Conservation (phyloP, 495 filamentous ascomycete genomes). For the Astrothelium subdiscretum region DNA sequence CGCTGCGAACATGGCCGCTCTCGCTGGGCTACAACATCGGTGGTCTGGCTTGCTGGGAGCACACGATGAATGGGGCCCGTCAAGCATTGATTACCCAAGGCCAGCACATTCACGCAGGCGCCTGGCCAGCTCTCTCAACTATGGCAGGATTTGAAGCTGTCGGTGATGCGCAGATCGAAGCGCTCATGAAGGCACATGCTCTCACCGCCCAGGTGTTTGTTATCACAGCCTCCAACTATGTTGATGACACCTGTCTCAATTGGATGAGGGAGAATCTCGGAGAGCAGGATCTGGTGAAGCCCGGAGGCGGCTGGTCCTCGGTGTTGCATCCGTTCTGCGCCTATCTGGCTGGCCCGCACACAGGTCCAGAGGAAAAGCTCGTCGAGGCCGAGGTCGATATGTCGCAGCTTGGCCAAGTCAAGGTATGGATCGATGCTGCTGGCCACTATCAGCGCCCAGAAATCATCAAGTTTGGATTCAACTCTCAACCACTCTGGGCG, state of each 20-base stretch:
- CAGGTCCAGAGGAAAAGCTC: constrained; percentile 24
- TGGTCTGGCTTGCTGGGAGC: constrained; percentile 39
- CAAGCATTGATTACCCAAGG: constrained; percentile 19
- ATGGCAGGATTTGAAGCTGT: constrained; percentile 28
- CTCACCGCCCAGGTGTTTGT: constrained; percentile 34
- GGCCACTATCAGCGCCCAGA: constrained; percentile 34
- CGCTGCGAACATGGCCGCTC: constrained; percentile 18
- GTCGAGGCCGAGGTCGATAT: constrained; percentile 31
- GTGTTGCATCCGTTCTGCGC: constrained; percentile 26
- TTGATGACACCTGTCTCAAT: constrained; percentile 29
- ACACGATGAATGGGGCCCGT: constrained; percentile 35
- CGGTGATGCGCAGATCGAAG: constrained; percentile 33
- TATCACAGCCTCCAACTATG: constrained; percentile 29
- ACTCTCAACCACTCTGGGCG: constrained; percentile 25
- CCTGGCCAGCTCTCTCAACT: constrained; percentile 16
- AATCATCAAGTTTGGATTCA: constrained; percentile 26
- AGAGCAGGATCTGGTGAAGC: constrained; percentile 30
- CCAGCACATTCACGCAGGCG: constrained; percentile 17
- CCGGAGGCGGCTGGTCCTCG: constrained; percentile 30
- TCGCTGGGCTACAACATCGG: constrained; percentile 29
- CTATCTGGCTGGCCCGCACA: constrained; percentile 23
- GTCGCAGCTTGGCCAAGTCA: constrained; percentile 25
- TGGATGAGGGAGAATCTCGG: constrained; percentile 35
- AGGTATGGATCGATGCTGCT: constrained; percentile 31
- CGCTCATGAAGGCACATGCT: constrained; percentile 34